phyloP scores from a whole-genome alignment of 2,329 filamentous ascomycete species.

The Akanthomyces lecanii region DNA sequence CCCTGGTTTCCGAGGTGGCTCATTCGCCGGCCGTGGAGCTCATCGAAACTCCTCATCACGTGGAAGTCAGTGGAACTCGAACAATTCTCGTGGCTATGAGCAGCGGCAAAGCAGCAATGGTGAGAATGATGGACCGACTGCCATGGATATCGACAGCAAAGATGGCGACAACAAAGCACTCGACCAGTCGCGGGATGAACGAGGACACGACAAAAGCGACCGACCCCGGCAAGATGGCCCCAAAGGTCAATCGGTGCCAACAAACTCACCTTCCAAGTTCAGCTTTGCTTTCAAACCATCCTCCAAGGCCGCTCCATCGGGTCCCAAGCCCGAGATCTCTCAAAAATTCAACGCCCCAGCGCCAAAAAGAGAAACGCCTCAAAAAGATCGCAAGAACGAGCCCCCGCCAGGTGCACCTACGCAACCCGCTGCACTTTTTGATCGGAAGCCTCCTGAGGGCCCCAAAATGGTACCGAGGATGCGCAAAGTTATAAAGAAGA shows the following conservation, averaged over 20 bases:
- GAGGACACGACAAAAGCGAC: slow-evolving; percentile 19
- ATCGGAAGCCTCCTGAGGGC: slow-evolving; percentile 30
- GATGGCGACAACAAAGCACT: slow-evolving; percentile 34
- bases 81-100: not conserved
- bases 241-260: slow-evolving; percentile 47
- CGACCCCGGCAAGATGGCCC: slow-evolving; percentile 10
- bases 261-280: slow-evolving; percentile 59
- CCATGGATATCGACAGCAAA: slow-evolving; percentile 62
- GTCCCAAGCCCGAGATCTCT: slow-evolving; percentile 62
- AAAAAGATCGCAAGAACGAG: slow-evolving; percentile 37
- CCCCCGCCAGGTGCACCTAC: slow-evolving; percentile 49
- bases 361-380: slow-evolving; percentile 36
- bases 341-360: slow-evolving; percentile 64
- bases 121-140: slow-evolving; percentile 50
- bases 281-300: slow-evolving; percentile 87
- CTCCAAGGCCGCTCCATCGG: slow-evolving; percentile 52
- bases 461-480: slow-evolving; percentile 44
- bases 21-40: slow-evolving; percentile 41
- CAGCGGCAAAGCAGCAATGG: slow-evolving; percentile 21
- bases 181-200: slow-evolving; percentile 7
- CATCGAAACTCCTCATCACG: slow-evolving; percentile 59
- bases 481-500: slow-evolving; percentile 61
- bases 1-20: slow-evolving; percentile 47
- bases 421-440: slow-evolving; percentile 48
- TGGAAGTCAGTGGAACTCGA: slow-evolving; percentile 66